A percentile compares a stretch with the other conserved stretches of the same genome.
Evolutionary conservation across 768 basidiomycete species (phyloP).

Genomic region (Phylloporus sp.): DNA sequence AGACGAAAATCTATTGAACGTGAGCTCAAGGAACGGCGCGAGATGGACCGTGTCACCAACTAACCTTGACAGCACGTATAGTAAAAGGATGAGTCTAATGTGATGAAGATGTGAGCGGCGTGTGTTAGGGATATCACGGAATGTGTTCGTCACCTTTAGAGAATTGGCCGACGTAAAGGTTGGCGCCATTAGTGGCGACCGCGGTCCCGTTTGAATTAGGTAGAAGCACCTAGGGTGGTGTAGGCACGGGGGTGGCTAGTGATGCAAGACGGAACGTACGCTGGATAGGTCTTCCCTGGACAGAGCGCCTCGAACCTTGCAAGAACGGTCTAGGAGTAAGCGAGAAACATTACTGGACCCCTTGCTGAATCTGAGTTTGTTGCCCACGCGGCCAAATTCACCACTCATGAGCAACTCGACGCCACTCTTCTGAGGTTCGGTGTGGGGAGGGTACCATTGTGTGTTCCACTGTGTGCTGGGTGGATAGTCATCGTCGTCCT

Average conservation of each 20-base stretch:
- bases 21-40: not conserved
- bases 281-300: slow-evolving; percentile 51
- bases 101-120: slow-evolving; percentile 2
- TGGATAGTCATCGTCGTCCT: slow-evolving; percentile 28
- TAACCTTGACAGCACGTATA: slow-evolving; percentile 87
- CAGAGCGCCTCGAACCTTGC: slow-evolving; percentile 28
- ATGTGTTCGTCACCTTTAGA: slow-evolving; percentile 49
- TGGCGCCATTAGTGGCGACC: slow-evolving; percentile 65
- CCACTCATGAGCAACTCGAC: slow-evolving; percentile 64
- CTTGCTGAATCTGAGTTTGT: slow-evolving; percentile 42
- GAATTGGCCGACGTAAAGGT: slow-evolving; percentile 83
- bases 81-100: slow-evolving; percentile 82
- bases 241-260: not conserved
- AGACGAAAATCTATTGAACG: slow-evolving; percentile 69
- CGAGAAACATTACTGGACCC: slow-evolving; percentile 46
- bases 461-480: slow-evolving; percentile 24
- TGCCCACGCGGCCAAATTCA: slow-evolving; percentile 68
- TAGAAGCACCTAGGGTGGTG: slow-evolving; percentile 49
- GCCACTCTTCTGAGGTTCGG: slow-evolving; percentile 60
- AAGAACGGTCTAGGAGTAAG: slow-evolving; percentile 40
- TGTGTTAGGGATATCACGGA: not conserved
- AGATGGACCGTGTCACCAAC: slow-evolving; percentile 1
- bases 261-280: slow-evolving; percentile 36
- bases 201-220: slow-evolving; percentile 80
- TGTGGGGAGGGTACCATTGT: slow-evolving; percentile 38